These are phyloP conservation scores for Lachnellula hyalina DNA, from an alignment of 2,329 filamentous ascomycete genomes.

Conservation along the genomic window DNA sequence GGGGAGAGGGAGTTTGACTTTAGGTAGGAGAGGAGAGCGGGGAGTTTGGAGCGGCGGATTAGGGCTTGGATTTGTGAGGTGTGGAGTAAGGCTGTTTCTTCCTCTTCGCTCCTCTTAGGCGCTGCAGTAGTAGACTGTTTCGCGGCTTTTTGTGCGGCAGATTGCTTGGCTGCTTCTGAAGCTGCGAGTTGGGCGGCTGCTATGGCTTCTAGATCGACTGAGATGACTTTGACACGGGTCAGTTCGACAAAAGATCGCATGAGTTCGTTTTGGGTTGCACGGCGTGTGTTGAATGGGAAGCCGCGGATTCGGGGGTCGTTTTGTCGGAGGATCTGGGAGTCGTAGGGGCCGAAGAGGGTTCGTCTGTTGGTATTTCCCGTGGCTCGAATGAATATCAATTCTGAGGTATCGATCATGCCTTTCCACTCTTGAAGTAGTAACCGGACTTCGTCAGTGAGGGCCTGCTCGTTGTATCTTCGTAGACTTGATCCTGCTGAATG, in stretches of 20 bases:
- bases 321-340: slow-evolving; percentile 73
- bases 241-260: slow-evolving; percentile 94
- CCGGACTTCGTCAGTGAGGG: slow-evolving; percentile 82
- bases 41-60: slow-evolving; percentile 83
- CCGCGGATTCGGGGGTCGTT: slow-evolving; percentile 77
- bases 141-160: slow-evolving; percentile 34
- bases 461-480: slow-evolving; percentile 90
- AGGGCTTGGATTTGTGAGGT: slow-evolving; percentile 85
- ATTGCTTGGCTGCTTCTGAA: slow-evolving; percentile 41
- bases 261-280: slow-evolving; percentile 89
- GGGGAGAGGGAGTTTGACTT: slow-evolving; percentile 66
- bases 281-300: slow-evolving; percentile 88
- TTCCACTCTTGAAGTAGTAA: slow-evolving; percentile 81
- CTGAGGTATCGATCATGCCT: slow-evolving; percentile 72
- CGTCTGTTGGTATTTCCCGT: slow-evolving; percentile 81
- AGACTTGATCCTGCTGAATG: slow-evolving; percentile 89
- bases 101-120: slow-evolving; percentile 69
- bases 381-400: slow-evolving; percentile 83
- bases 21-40: slow-evolving; percentile 79
- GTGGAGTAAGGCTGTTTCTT: slow-evolving; percentile 76
- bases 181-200: slow-evolving; percentile 43
- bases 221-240: slow-evolving; percentile 79
- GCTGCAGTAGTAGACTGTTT: slow-evolving; percentile 44
- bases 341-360: slow-evolving; percentile 87
- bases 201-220: slow-evolving; percentile 64